Conservation (phyloP, 139 green algal genomes). For the Bryopsis sp. region DNA sequence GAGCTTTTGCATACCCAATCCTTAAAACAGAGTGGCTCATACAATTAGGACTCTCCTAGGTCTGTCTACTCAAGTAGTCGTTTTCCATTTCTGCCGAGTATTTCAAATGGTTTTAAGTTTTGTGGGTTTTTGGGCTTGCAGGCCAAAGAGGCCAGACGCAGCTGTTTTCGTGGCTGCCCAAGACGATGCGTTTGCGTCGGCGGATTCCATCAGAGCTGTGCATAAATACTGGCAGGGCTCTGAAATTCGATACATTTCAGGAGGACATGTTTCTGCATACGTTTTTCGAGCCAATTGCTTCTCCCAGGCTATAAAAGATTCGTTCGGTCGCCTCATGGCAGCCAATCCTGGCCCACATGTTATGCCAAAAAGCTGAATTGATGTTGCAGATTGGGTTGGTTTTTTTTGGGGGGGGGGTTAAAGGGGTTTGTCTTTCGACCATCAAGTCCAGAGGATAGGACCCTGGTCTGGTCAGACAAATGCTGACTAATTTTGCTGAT, state of each 20-base stretch:
- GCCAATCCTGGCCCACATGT: too few relatives aligned
- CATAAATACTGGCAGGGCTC: constrained; percentile 45
- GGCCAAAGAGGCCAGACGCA: constrained; percentile 52
- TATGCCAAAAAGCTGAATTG: too few relatives aligned
- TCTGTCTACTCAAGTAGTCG: not conserved
- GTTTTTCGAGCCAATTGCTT: constrained; percentile 1
- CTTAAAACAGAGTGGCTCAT: too few relatives aligned
- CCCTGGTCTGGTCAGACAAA: too few relatives aligned
- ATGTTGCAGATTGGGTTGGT: too few relatives aligned
- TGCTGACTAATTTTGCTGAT: too few relatives aligned
- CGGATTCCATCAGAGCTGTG: constrained; percentile 39
- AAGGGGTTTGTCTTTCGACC: too few relatives aligned
- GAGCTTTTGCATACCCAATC: too few relatives aligned
- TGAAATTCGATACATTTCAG: constrained; percentile 41
- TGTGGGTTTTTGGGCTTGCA: constrained; percentile 20
- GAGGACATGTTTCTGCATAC: constrained; percentile 12
- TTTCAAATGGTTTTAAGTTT: not conserved
- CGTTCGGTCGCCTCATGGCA: not conserved
- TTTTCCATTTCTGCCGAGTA: not conserved
- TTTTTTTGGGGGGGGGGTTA: too few relatives aligned
- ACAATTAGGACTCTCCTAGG: too few relatives aligned
- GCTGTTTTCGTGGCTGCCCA: constrained; percentile 60
- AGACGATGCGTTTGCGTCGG: constrained; percentile 66
- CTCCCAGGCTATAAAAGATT: constrained; percentile 14
- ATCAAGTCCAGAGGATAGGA: too few relatives aligned